These are phyloP conservation scores for Pleurotus tuber-regium DNA, from an alignment of 768 basidiomycete species.

Conservation along the genomic window DNA sequence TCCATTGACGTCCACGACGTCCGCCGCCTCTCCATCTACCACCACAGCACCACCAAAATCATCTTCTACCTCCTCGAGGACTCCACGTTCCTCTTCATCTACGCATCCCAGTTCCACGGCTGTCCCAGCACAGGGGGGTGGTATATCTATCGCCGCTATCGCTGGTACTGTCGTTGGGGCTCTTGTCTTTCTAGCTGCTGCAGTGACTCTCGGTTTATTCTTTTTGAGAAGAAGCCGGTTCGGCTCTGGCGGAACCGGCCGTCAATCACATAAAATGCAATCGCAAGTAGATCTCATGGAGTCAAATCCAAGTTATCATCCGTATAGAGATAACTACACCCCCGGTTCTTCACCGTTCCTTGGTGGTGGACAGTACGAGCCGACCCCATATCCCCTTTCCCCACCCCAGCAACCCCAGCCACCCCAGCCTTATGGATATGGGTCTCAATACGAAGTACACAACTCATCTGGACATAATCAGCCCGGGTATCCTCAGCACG, in stretches of 20 bases:
- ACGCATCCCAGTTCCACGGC: slow-evolving; percentile 24
- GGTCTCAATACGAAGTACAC: background rate
- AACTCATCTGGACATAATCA: background rate
- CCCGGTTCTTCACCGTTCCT: slow-evolving; percentile 28
- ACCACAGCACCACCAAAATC: slow-evolving; percentile 10
- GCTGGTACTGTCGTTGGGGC: slow-evolving; percentile 52
- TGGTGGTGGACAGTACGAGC: slow-evolving; percentile 14
- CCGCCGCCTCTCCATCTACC: slow-evolving; percentile 10
- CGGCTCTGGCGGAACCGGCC: slow-evolving; percentile 13
- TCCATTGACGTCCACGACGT: slow-evolving; percentile 52
- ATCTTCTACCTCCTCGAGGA: slow-evolving; percentile 18
- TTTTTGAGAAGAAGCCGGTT: slow-evolving; percentile 38
- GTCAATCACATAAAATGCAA: slow-evolving; percentile 28
- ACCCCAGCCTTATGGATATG: background rate
- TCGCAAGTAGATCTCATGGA: slow-evolving; percentile 35
- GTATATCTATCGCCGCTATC: slow-evolving; percentile 43
- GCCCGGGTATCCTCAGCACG: background rate
- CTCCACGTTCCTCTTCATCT: slow-evolving; percentile 21
- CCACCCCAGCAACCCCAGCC: background rate
- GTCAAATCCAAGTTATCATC: slow-evolving; percentile 25
- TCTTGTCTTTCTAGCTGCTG: slow-evolving; percentile 50
- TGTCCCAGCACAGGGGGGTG: slow-evolving; percentile 16
- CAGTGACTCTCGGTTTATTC: slow-evolving; percentile 50
- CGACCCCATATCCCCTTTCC: slow-evolving; percentile 5
- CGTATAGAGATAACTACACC: slow-evolving; percentile 13